Evolutionary conservation across 768 basidiomycete genomes (phyloP), one percentile per base, ranked within the genome.

Genomic region (Kwoniella sp.): DNA sequence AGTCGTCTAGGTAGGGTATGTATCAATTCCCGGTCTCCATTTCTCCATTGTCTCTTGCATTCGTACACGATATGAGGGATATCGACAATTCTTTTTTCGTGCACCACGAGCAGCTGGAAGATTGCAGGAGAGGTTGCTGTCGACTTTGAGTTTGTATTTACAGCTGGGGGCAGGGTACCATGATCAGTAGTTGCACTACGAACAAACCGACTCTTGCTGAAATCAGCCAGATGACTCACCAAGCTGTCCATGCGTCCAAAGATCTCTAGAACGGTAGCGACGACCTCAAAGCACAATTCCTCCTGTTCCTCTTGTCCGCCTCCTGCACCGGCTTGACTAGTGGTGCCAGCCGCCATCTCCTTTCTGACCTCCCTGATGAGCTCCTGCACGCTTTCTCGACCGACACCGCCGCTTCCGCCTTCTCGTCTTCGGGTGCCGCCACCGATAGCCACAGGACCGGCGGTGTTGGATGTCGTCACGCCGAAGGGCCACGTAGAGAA

Each of bases 251-350:
- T 86, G 80, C 93, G 90, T 57, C 90, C 89, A 69, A 96, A 86
- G 51, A 97, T 93, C 83, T 96, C 93, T 66, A 98, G 81, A 37
- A 97, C 93, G 0, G 92, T 93, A 4, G 92, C 91, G 11, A 98
- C 83, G 58, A 97, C 84, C 84, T 99, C 96, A 71, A 96, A 91
- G 52, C 87, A 88, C 51, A 89, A 81, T 79, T 98, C 95, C 62
- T 81, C 79, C 66, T 77, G 71, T 30, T 75, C 78, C 38, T 81
- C 81, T 34, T 61, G 66, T 13, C 76, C 79, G 28, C 78, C 77
- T 25, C 76, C 73, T 4, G 58, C 72, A n/a, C 73, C 73, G 13
- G 75, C 72, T 34, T 61, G 59, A 3, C 65, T 62, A 8, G 30
- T 63, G 41, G 50, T 28, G 23, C 61, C 59, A 1, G 70, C 53